Base-by-base conservation (phyloP, 169 alveolate genomes). In the Fabrea salina region DNA sequence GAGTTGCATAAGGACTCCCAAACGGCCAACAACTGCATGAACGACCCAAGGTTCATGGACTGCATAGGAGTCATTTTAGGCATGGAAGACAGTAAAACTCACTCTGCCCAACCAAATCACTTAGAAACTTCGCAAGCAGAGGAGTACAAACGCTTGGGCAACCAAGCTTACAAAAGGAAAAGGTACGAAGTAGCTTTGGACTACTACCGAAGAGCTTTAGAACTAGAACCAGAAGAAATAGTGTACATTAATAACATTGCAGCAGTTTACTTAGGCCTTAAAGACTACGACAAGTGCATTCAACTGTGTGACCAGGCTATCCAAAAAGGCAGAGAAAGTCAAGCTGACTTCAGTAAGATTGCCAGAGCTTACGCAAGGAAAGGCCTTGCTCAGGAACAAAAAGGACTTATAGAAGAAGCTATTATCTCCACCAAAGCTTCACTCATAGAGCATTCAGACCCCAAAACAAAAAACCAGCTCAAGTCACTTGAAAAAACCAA, bases 191-290 rank as follows among this genome's bases (percentile, higher is more conserved):
- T 32, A 0, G 75, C 75, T 0, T 11, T 61, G n/a, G 44, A 61
- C 0, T 16, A 61, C 16, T 61, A 61, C 37, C 53, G 37, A 2
- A 16, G 27, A 61, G 75, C 75, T 11, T 8, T 61, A 11, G 8
- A 61, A 11, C 27, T 61, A 2, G n/a, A 61, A 13, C 75, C 75
- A 27, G 11, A 80, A 33, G 96, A 96, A 74, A 87, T 96, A 47
- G 78, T 93, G 61, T 90, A 87, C 68, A 88, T 92, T 68, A 93
- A 90, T 76, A 96, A 95, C 84, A 96, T 95, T 59, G 98, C 98
- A 44, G 99, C 99, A 25, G 99, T 94, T 37, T 96, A 95, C 92
- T 85, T 98, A 79, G 99, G 97, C 84, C 91, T 91, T 97, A 97
- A 96, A 53, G 93, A 95, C 3, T 96, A 90, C 86, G 98, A 97